These are phyloP conservation scores for Coleophoma eucalyptorum DNA, from an alignment of 2,329 filamentous ascomycete species.

Conservation along the genomic window DNA sequence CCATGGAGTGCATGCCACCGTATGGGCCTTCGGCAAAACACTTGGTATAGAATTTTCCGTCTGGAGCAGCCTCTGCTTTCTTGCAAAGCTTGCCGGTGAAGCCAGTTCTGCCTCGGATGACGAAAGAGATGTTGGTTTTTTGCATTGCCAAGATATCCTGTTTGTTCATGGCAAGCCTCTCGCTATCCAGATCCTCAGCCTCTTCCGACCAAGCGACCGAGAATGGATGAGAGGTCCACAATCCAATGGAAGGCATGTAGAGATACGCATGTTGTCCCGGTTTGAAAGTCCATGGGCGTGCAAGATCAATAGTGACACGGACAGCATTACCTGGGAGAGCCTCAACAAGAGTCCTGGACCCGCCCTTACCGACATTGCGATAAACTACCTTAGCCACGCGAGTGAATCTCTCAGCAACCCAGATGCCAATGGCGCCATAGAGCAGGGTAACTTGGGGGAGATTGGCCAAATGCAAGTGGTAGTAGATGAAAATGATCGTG, in stretches of 20 bases:
- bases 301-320: slow-evolving; percentile 69
- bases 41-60: slow-evolving; percentile 56
- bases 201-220: slow-evolving; percentile 76
- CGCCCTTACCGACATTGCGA: slow-evolving; percentile 63
- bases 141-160: slow-evolving; percentile 55
- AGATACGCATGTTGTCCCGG: slow-evolving; percentile 78
- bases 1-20: slow-evolving; percentile 65
- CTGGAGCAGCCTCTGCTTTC: slow-evolving; percentile 57
- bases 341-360: slow-evolving; percentile 67
- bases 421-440: slow-evolving; percentile 60
- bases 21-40: slow-evolving; percentile 77
- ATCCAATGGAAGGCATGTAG: slow-evolving; percentile 69
- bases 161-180: slow-evolving; percentile 55
- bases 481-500: slow-evolving; percentile 61
- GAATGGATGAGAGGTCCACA: slow-evolving; percentile 76
- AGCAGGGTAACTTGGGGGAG: slow-evolving; percentile 56
- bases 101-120: slow-evolving; percentile 71
- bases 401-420: slow-evolving; percentile 58
- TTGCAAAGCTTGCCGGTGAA: slow-evolving; percentile 69
- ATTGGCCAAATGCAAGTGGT: slow-evolving; percentile 55
- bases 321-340: slow-evolving; percentile 73
- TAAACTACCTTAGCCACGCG: slow-evolving; percentile 59
- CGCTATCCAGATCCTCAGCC: slow-evolving; percentile 42
- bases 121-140: slow-evolving; percentile 65
- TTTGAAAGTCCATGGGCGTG: slow-evolving; percentile 71